Evolutionary conservation across 257 asterid species (phyloP).

Genomic region (Leonotis leonurus): DNA sequence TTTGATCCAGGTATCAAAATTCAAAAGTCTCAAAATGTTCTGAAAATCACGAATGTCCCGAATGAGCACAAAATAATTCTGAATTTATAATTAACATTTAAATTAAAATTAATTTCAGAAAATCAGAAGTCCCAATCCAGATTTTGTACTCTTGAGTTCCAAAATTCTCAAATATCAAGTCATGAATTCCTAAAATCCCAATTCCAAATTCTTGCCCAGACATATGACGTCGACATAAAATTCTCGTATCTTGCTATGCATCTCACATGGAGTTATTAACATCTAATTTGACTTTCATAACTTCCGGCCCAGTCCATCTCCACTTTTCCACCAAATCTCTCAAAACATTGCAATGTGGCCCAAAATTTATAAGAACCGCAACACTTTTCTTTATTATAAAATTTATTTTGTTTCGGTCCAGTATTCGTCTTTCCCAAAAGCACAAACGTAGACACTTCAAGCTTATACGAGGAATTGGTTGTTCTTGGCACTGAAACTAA

Average conservation of each 20-base stretch:
- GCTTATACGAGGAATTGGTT: conserved; percentile 41
- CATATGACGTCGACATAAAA: not conserved
- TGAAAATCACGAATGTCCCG: too few relatives aligned
- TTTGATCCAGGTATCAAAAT: too few relatives aligned
- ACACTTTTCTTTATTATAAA: conserved; percentile 17
- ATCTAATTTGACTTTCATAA: conserved; percentile 30
- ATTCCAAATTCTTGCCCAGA: not conserved
- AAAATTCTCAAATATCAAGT: too few relatives aligned
- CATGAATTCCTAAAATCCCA: too few relatives aligned
- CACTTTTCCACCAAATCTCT: too few relatives aligned
- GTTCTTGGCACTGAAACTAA: conserved; percentile 90
- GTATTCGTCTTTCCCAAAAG: conserved; percentile 20
- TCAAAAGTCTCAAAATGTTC: too few relatives aligned
- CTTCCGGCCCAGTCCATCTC: conserved; percentile 38
- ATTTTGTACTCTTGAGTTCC: too few relatives aligned
- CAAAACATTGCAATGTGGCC: not conserved
- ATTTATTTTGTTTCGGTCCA: conserved; percentile 15
- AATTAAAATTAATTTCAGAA: too few relatives aligned
- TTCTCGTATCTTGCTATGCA: not conserved
- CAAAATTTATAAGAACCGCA: conserved; percentile 5
- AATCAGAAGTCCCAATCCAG: too few relatives aligned
- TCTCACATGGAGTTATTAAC: conserved; percentile 37
- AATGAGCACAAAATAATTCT: too few relatives aligned
- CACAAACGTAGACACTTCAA: conserved; percentile 8
- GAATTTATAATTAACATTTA: too few relatives aligned